A percentile compares a stretch with the other conserved stretches of the same genome.
Conservation (phyloP, 2,329 filamentous ascomycete genomes). For the Trichoderma koningiopsis region DNA sequence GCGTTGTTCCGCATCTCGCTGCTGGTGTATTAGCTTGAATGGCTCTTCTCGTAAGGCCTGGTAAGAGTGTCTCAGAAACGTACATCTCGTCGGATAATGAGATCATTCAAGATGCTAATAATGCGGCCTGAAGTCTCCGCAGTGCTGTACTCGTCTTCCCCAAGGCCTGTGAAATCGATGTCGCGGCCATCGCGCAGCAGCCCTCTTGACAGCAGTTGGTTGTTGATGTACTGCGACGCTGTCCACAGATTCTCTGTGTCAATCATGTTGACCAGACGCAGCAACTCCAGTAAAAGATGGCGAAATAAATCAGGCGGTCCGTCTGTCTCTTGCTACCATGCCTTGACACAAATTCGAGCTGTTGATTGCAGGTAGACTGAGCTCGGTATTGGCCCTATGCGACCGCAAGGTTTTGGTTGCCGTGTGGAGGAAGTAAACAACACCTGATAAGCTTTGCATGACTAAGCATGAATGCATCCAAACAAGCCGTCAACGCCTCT, state of each 20-base stretch:
- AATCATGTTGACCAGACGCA: conserved; percentile 46
- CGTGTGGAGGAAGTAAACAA: conserved; percentile 47
- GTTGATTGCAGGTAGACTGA: not conserved
- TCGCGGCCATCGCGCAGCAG: conserved; percentile 67
- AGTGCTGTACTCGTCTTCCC: conserved; percentile 58
- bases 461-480: conserved; percentile 28
- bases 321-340: not conserved
- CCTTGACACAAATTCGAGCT: not conserved
- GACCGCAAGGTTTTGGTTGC: conserved; percentile 37
- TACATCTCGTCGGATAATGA: conserved; percentile 88
- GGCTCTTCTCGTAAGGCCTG: not conserved
- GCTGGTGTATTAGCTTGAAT: conserved; percentile 29
- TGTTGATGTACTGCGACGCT: conserved; percentile 73
- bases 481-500: not conserved
- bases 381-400: not conserved
- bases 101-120: conserved; percentile 91
- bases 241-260: conserved; percentile 65
- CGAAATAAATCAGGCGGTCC: not conserved
- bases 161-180: conserved; percentile 81
- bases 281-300: not conserved
- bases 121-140: conserved; percentile 75
- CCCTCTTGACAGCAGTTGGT: conserved; percentile 67
- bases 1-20: conserved; percentile 88
- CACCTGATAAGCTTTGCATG: conserved; percentile 29
- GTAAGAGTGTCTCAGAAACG: conserved; percentile 23